phyloP scores from a whole-genome alignment of 768 basidiomycete genomes.

The Sarcodon aspratus region DNA sequence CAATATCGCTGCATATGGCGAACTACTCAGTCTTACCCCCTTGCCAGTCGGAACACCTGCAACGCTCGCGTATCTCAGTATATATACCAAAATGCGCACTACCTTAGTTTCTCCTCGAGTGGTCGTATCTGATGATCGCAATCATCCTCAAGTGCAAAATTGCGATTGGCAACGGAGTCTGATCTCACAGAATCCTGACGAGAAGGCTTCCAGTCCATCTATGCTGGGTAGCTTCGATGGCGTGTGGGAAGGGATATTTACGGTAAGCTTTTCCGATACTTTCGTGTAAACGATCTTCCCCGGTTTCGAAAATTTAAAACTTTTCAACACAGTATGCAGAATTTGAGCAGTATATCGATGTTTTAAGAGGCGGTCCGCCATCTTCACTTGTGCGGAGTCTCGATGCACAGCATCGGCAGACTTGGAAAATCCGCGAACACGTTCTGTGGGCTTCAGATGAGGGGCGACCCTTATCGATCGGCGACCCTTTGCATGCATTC shows the following conservation, averaged over 20 bases:
- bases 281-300: neutral
- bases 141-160: conserved; percentile 19
- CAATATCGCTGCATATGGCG: conserved; percentile 15
- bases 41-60: conserved; percentile 62
- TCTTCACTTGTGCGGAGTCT: conserved; percentile 57
- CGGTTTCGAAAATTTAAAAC: neutral
- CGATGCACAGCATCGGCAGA: conserved; percentile 79
- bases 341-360: conserved; percentile 72
- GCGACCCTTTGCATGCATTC: conserved; percentile 52
- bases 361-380: conserved; percentile 62
- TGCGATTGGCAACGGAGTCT: conserved; percentile 57
- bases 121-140: conserved; percentile 7
- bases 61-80: conserved; percentile 56
- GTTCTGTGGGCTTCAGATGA: conserved; percentile 31
- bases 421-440: conserved; percentile 80
- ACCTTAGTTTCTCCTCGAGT: neutral
- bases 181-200: conserved; percentile 22
- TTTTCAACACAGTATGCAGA: conserved; percentile 51
- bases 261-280: conserved; percentile 27
- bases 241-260: conserved; percentile 73
- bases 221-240: conserved; percentile 63
- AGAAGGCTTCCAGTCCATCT: conserved; percentile 34
- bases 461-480: conserved; percentile 33
- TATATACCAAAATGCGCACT: conserved; percentile 19
- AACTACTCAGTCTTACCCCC: conserved; percentile 33